Percentiles rank a stretch among this genome's conserved stretches.
Conservation (phyloP, 768 basidiomycete species). For the Trametes cingulata region DNA sequence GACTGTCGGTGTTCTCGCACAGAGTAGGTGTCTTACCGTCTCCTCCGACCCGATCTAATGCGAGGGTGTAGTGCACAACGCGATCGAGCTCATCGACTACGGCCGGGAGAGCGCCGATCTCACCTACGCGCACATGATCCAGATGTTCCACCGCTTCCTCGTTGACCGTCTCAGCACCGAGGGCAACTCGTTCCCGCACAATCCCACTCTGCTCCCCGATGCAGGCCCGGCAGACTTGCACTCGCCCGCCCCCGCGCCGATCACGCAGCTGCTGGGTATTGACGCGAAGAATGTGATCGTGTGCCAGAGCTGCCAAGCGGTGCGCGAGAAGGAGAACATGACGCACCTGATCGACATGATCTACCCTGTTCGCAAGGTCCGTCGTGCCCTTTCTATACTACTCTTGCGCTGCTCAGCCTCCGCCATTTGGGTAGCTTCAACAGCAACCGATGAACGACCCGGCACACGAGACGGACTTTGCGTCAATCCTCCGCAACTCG, state of each 20-base stretch:
- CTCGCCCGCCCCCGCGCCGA: slow-evolving; percentile 59
- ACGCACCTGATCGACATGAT: slow-evolving; percentile 83
- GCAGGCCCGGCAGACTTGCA: slow-evolving; percentile 25
- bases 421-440: not conserved
- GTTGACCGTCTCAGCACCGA: slow-evolving; percentile 82
- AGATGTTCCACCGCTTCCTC: slow-evolving; percentile 92
- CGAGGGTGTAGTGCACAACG: slow-evolving; percentile 54
- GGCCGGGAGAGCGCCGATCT: slow-evolving; percentile 72
- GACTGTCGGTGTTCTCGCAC: slow-evolving; percentile 85
- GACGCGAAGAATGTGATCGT: slow-evolving; percentile 73
- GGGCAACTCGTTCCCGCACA: slow-evolving; percentile 62
- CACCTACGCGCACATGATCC: slow-evolving; percentile 87
- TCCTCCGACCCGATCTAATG: not conserved
- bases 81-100: slow-evolving; percentile 88
- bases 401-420: too few relatives aligned
- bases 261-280: slow-evolving; percentile 86
- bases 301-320: slow-evolving; percentile 73
- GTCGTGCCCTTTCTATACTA: slow-evolving; percentile 17
- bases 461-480: slow-evolving; percentile 51
- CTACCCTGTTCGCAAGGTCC: slow-evolving; percentile 78
- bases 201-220: slow-evolving; percentile 47
- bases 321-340: slow-evolving; percentile 73
- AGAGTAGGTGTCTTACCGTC: slow-evolving; percentile 50
- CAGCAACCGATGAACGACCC: slow-evolving; percentile 42
- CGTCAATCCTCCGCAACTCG: slow-evolving; percentile 70